Evolutionary conservation across 192 early-diverging fungal genomes (phyloP), one percentile per base, ranked within the genome.

Genomic region (Phlyctochytrium bullatum): DNA sequence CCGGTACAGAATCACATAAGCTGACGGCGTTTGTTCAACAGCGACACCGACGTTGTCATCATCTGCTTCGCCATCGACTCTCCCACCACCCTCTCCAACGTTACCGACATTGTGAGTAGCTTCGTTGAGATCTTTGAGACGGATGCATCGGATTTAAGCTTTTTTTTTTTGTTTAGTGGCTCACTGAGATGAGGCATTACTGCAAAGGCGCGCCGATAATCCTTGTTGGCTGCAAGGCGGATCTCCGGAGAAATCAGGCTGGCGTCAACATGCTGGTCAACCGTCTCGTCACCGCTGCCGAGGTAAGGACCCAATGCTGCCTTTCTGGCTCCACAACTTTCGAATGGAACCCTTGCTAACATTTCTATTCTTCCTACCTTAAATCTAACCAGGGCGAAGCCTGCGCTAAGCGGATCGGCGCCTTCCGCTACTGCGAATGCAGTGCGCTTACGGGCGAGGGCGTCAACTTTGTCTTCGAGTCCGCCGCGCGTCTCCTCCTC

Each of bases 401-500:
- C 4, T 65, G 74, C 65, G 73, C 73, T 2, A 24, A 36, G 51
- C 2, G 52, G 34, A 67, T 78, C n/a, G 59, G 64, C 6, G 77
- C 77, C 1, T 68, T 53, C 61, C 36, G 62, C 6, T 78, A 78
- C 34, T 20, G 57, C 27, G 77, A 78, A 65, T 74, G 73, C 62
- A 78, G 77, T 51, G 68, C 74, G 33, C 31, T 53, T 14, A 64
- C 36, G 17, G 59, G 68, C 2, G 68, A 69, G 58, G 83, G 85
- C 29, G 85, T 88, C 34, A 78, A 79, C 40, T 75, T 78, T 31
- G 82, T 84, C 1, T 84, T 84, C 72, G 75, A 80, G 60, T 69
- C 69, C 54, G 81, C 84, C 14, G 76, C 81, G 28, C 73, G 78
- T 34, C 90, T 88, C 17, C 17, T 56, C 2, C 59, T 64, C n/a